Percentiles rank a stretch among this genome's conserved stretches.
Evolutionary conservation across 139 green algal genomes (phyloP).

Genomic region (Marvania coccoides): DNA sequence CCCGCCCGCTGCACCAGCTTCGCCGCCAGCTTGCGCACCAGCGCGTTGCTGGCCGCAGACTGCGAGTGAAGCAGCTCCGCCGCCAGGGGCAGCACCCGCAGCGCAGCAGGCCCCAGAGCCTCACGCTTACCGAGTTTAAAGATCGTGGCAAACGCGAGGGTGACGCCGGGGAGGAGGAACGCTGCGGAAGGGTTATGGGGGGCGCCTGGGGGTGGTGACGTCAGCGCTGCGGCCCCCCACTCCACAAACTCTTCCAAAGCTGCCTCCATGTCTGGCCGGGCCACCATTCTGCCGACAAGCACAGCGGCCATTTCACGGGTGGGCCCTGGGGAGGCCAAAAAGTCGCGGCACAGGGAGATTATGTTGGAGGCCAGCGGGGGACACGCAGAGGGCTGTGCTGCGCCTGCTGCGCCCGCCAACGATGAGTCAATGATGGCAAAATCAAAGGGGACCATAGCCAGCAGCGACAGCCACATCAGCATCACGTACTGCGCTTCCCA

Average conservation of each 20-base stretch:
- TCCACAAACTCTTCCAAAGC: slow-evolving; percentile 63
- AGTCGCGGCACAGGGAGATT: slow-evolving; percentile 53
- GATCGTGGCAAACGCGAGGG: slow-evolving; percentile 45
- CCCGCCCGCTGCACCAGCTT: slow-evolving; percentile 81
- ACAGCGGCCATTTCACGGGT: slow-evolving; percentile 76
- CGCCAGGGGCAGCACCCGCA: slow-evolving; percentile 22
- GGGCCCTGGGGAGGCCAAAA: slow-evolving; percentile 49
- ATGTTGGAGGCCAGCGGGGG: slow-evolving; percentile 35
- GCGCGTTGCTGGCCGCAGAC: slow-evolving; percentile 21
- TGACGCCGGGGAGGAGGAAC: slow-evolving; percentile 12
- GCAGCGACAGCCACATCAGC: slow-evolving; percentile 91
- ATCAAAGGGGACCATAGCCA: slow-evolving; percentile 92
- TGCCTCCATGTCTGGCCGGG: slow-evolving; percentile 69
- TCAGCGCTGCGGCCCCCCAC: slow-evolving; percentile 45
- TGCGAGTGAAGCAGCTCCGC: slow-evolving; percentile 29
- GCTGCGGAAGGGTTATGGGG: slow-evolving; percentile 8
- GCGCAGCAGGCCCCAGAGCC: slow-evolving; percentile 37
- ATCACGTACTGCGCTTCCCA: slow-evolving; percentile 77
- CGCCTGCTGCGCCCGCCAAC: background rate
- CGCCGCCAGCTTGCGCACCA: slow-evolving; percentile 60
- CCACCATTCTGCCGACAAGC: slow-evolving; percentile 79
- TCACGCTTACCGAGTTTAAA: slow-evolving; percentile 63
- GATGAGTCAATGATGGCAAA: slow-evolving; percentile 72
- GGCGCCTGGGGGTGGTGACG: background rate
- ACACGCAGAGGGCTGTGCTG: background rate